A percentile compares a stretch with the other conserved stretches of the same genome.
These are phyloP conservation scores for Gnomoniopsis sp. DNA, from an alignment of 2,329 filamentous ascomycete species.

Conservation along the genomic window DNA sequence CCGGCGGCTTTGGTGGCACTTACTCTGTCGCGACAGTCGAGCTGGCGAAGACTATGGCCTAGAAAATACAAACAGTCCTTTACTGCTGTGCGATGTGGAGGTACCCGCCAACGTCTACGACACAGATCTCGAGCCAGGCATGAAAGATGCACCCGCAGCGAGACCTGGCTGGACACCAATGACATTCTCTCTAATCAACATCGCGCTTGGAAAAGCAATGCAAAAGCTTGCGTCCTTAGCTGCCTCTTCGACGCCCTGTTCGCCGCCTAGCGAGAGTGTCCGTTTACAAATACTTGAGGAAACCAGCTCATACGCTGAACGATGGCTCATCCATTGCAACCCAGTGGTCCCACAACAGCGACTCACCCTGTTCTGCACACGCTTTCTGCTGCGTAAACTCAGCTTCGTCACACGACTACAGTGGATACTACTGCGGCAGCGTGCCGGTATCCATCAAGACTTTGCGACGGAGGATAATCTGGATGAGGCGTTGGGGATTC, in stretches of 20 bases:
- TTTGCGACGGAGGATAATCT: conserved; percentile 24
- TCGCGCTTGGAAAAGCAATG: conserved; percentile 47
- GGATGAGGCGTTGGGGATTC: conserved; percentile 6
- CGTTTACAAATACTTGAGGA: conserved; percentile 18
- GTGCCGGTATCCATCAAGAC: conserved; percentile 1
- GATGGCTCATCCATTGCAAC: conserved; percentile 15
- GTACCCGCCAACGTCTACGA: conserved; percentile 57
- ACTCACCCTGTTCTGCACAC: background rate
- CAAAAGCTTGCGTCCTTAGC: conserved; percentile 41
- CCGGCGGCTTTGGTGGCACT: conserved; percentile 51
- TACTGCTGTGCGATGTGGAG: conserved; percentile 34
- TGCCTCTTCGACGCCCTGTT: background rate
- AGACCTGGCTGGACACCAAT: conserved; percentile 54
- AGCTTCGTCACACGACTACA: conserved; percentile 15
- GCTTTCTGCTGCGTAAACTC: conserved; percentile 12
- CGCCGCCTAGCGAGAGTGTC: conserved; percentile 22
- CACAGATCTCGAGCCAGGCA: conserved; percentile 44
- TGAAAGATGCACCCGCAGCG: conserved; percentile 43
- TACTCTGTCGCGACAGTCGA: conserved; percentile 44
- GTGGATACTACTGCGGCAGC: conserved; percentile 12
- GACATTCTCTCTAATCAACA: conserved; percentile 51
- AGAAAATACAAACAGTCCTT: conserved; percentile 22
- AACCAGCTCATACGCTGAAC: background rate
- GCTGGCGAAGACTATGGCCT: conserved; percentile 39
- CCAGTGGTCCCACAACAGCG: conserved; percentile 18